A percentile compares a stretch with the other conserved stretches of the same genome.
These are phyloP conservation scores for Solanum chmielewskii DNA, from an alignment of 257 asterid genomes.

Conservation along the genomic window DNA sequence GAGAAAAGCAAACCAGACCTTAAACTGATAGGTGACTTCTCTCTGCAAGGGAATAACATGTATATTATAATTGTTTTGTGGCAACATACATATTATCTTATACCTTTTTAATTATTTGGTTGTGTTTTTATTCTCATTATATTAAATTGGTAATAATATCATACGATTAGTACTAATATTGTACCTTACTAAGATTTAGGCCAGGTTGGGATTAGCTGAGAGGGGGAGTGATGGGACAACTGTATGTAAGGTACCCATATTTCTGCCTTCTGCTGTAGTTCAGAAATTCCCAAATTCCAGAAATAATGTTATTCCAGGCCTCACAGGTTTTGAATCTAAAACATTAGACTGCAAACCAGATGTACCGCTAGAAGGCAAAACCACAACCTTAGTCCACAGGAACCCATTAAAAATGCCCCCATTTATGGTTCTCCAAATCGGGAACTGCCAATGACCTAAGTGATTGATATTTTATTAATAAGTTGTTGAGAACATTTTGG, in stretches of 20 bases:
- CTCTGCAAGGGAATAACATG: not conserved
- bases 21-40: not conserved
- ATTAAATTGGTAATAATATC: not conserved
- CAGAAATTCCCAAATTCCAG: not conserved
- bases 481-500: not conserved
- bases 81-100: not conserved
- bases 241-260: not conserved
- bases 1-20: not conserved
- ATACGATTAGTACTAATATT: not conserved
- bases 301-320: not conserved
- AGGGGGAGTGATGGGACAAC: not conserved
- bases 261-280: not conserved
- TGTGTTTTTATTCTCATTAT: not conserved
- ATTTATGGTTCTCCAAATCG: not conserved
- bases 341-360: not conserved
- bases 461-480: not conserved
- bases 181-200: not conserved
- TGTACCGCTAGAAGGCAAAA: not conserved
- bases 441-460: not conserved
- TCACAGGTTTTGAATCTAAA: not conserved
- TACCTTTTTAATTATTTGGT: not conserved
- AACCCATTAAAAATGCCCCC: not conserved
- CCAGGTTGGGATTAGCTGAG: not conserved
- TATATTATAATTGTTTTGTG: not conserved
- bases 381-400: not conserved